phyloP scores from a whole-genome alignment of 345 rosid genomes.

The Atalantia buxifolia region DNA sequence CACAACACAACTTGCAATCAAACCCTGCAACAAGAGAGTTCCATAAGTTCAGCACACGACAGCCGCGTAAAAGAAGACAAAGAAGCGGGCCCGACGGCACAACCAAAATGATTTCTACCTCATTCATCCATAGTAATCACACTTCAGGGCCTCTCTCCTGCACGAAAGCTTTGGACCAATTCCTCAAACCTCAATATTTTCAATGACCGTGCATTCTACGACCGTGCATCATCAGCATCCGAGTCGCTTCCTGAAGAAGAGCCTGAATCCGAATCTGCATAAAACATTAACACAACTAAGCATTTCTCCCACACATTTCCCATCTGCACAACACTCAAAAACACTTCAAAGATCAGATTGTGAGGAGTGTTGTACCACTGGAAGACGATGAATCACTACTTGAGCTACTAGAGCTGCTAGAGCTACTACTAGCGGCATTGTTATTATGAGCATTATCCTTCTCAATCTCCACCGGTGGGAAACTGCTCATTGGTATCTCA shows the following conservation, averaged over 20 bases:
- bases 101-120: conserved; percentile 9
- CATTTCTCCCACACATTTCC: not conserved
- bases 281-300: conserved; percentile 7
- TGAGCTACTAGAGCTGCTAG: conserved; percentile 63
- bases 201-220: conserved; percentile 2
- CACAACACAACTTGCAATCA: conserved; percentile 14
- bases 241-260: conserved; percentile 41
- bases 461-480: conserved; percentile 85
- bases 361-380: conserved; percentile 40
- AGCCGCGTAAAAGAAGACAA: not conserved
- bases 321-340: not conserved
- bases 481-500: conserved; percentile 68
- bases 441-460: conserved; percentile 54
- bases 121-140: not conserved
- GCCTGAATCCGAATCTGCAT: conserved; percentile 40
- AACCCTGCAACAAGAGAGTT: not conserved
- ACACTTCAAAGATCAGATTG: not conserved
- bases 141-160: not conserved
- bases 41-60: conserved; percentile 1
- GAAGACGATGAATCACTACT: conserved; percentile 69
- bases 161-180: conserved; percentile 1
- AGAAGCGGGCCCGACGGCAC: not conserved
- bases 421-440: conserved; percentile 43
- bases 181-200: not conserved
- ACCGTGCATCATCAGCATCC: conserved; percentile 31